phyloP scores from a whole-genome alignment of 805 yeast genomes.

The Zygoascus bituminiphila region DNA sequence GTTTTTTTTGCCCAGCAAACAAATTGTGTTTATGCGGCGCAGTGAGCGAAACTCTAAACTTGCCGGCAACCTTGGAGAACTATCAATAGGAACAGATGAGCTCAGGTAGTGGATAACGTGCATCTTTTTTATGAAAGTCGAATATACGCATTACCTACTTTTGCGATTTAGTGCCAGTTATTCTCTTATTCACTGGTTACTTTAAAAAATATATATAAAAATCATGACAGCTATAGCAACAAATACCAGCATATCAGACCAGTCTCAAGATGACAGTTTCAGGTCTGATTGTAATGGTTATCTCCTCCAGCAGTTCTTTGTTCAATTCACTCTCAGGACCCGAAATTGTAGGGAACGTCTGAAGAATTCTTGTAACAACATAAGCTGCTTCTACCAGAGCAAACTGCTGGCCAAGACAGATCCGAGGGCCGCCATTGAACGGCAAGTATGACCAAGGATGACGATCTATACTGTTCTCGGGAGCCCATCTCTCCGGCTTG shows the following conservation, averaged over 20 bases:
- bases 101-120: too few relatives aligned
- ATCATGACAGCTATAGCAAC: not conserved
- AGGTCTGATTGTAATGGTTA: not conserved
- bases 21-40: too few relatives aligned
- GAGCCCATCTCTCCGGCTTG: conserved; percentile 42
- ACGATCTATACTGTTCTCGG: conserved; percentile 21
- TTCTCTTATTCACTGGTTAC: too few relatives aligned
- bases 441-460: conserved; percentile 44
- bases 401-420: conserved; percentile 49
- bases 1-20: not conserved
- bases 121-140: not conserved
- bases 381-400: conserved; percentile 47
- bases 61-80: too few relatives aligned
- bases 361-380: conserved; percentile 33
- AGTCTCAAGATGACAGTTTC: not conserved
- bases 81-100: too few relatives aligned
- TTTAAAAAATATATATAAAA: too few relatives aligned
- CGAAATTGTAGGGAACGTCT: conserved; percentile 15
- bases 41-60: too few relatives aligned
- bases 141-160: not conserved
- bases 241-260: not conserved
- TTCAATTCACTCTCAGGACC: not conserved
- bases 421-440: conserved; percentile 49
- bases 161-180: too few relatives aligned
- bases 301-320: not conserved